phyloP scores from a whole-genome alignment of 805 yeast genomes.

The Grigorovia transvaalensis region DNA sequence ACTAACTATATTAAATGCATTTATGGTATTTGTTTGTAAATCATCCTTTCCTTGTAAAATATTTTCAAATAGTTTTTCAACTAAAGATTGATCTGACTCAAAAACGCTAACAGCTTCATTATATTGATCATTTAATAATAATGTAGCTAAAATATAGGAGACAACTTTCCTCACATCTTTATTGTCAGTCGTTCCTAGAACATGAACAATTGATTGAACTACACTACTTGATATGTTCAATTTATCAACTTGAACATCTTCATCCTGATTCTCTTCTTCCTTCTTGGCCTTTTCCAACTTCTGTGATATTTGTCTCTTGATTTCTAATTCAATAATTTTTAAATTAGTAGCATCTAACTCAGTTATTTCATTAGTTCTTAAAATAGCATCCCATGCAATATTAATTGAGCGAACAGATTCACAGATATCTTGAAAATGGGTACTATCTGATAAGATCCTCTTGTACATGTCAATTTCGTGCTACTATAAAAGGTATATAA shows the following conservation, averaged over 20 bases:
- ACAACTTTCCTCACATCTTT: constrained; percentile 25
- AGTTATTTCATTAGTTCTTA: constrained; percentile 58
- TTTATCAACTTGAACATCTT: constrained; percentile 19
- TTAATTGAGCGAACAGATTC: constrained; percentile 65
- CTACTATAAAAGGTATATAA: neutral
- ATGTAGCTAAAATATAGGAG: constrained; percentile 23
- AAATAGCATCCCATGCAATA: constrained; percentile 87
- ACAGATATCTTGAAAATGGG: constrained; percentile 53
- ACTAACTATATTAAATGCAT: constrained; percentile 26
- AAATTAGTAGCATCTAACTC: constrained; percentile 50
- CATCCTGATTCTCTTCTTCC: neutral
- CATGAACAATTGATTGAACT: constrained; percentile 19
- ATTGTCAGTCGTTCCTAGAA: constrained; percentile 13
- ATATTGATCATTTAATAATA: constrained; percentile 17
- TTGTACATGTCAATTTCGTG: neutral
- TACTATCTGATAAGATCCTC: constrained; percentile 45
- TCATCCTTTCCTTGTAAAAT: constrained; percentile 19
- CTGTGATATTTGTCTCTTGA: constrained; percentile 19
- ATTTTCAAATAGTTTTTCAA: constrained; percentile 16
- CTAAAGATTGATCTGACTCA: constrained; percentile 12
- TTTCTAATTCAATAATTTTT: constrained; percentile 20
- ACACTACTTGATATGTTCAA: constrained; percentile 10
- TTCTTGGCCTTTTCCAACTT: neutral
- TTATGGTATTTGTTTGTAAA: constrained; percentile 23
- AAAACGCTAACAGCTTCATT: constrained; percentile 12